Evolutionary conservation across 2,329 filamentous ascomycete species (phyloP).

Genomic region (Cercospora beticola): DNA sequence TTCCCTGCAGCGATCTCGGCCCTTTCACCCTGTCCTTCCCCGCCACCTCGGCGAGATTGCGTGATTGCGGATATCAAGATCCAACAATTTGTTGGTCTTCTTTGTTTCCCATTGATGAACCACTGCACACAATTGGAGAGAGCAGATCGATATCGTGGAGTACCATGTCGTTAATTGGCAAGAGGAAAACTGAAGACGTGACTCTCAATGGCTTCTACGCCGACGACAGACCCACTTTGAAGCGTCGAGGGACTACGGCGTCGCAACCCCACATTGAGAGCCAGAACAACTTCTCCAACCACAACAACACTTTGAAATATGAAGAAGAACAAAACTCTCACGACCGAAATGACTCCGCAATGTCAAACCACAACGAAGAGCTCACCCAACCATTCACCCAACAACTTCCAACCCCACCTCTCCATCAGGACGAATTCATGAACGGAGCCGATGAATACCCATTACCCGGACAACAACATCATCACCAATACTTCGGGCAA

Average conservation of each 20-base stretch:
- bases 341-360: neutral
- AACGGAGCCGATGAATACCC: neutral
- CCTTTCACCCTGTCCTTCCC: neutral
- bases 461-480: neutral
- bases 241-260: conserved; percentile 6
- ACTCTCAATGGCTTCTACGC: conserved; percentile 3
- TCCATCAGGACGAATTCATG: conserved; percentile 6
- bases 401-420: conserved; percentile 5
- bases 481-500: neutral
- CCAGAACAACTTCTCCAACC: neutral
- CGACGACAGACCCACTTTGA: conserved; percentile 8
- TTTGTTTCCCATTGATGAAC: neutral
- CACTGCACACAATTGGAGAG: neutral
- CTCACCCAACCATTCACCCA: neutral
- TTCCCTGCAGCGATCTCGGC: neutral
- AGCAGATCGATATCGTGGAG: neutral
- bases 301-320: neutral
- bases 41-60: conserved; percentile 5
- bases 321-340: neutral
- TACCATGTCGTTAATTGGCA: neutral
- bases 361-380: neutral
- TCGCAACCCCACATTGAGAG: neutral
- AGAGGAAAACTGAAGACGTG: conserved; percentile 9
- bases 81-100: neutral
- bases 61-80: neutral